phyloP scores from a whole-genome alignment of 768 basidiomycete species.

The Suillus placidus region DNA sequence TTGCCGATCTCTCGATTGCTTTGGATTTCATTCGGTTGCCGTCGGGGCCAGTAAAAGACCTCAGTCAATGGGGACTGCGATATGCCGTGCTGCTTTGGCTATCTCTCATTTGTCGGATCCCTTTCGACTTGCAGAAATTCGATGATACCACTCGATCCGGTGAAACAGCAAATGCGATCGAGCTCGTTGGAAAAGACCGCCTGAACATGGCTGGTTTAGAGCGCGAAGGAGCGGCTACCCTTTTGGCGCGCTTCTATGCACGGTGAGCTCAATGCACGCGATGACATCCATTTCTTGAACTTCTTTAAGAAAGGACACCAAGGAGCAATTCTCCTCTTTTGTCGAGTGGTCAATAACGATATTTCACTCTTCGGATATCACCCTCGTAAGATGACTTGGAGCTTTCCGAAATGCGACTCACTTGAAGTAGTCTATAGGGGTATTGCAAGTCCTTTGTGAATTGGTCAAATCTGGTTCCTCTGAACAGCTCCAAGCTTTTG shows the following conservation, averaged over 20 bases:
- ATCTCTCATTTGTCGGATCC: constrained; percentile 91
- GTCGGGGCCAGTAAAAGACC: constrained; percentile 44
- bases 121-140: constrained; percentile 88
- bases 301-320: constrained; percentile 58
- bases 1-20: constrained; percentile 77
- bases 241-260: constrained; percentile 82
- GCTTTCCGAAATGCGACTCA: constrained; percentile 7
- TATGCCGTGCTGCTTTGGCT: constrained; percentile 90
- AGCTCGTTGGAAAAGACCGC: constrained; percentile 58
- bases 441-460: constrained; percentile 71
- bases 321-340: constrained; percentile 52
- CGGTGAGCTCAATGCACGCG: constrained; percentile 49
- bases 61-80: constrained; percentile 74
- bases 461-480: constrained; percentile 65
- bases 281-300: background rate
- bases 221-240: constrained; percentile 76
- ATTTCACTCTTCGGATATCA: constrained; percentile 45
- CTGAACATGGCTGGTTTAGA: constrained; percentile 78
- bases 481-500: constrained; percentile 50
- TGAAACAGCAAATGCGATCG: constrained; percentile 57
- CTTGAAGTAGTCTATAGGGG: constrained; percentile 59
- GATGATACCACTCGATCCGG: constrained; percentile 60
- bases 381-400: constrained; percentile 46
- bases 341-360: constrained; percentile 47
- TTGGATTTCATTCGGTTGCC: constrained; percentile 61